phyloP scores from a whole-genome alignment of 73 alveolate genomes.

The Paramecium octaurelia region DNA sequence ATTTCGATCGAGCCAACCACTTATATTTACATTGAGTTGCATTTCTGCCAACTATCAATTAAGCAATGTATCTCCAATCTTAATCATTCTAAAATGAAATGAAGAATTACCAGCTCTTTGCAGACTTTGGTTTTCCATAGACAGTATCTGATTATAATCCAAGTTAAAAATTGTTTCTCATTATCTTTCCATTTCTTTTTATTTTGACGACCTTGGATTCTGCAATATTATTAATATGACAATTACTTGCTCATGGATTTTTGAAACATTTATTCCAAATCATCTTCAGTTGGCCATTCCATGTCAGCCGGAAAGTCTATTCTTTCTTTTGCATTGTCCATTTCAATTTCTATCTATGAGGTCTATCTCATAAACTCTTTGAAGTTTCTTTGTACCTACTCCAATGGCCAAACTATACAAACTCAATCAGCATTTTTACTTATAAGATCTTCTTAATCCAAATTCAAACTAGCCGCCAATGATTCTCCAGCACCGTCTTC shows the following conservation, averaged over 20 bases:
- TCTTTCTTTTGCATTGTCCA: neutral
- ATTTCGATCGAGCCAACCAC: slow-evolving; percentile 56
- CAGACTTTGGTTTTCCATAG: slow-evolving; percentile 29
- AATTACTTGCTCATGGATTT: slow-evolving; percentile 44
- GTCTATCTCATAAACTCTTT: slow-evolving; percentile 9
- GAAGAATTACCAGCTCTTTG: slow-evolving; percentile 28
- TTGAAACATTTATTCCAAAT: slow-evolving; percentile 33
- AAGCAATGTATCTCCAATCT: slow-evolving; percentile 59
- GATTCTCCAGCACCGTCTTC: slow-evolving; percentile 8
- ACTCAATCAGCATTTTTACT: neutral
- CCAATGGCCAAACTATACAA: slow-evolving; percentile 33
- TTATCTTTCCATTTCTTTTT: slow-evolving; percentile 65
- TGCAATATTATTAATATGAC: neutral
- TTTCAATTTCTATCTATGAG: neutral
- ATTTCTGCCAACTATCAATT: slow-evolving; percentile 59
- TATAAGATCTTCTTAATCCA: slow-evolving; percentile 41
- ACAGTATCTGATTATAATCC: slow-evolving; percentile 52
- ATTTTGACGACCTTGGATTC: slow-evolving; percentile 28
- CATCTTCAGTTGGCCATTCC: slow-evolving; percentile 45
- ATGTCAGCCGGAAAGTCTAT: slow-evolving; percentile 24
- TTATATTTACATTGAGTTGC: slow-evolving; percentile 56
- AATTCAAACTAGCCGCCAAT: neutral
- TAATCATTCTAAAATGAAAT: neutral
- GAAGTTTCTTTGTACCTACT: slow-evolving; percentile 33
- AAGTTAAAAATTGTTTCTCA: slow-evolving; percentile 44